Conservation (phyloP, 495 filamentous ascomycete genomes). For the Penicillium coffeae region DNA sequence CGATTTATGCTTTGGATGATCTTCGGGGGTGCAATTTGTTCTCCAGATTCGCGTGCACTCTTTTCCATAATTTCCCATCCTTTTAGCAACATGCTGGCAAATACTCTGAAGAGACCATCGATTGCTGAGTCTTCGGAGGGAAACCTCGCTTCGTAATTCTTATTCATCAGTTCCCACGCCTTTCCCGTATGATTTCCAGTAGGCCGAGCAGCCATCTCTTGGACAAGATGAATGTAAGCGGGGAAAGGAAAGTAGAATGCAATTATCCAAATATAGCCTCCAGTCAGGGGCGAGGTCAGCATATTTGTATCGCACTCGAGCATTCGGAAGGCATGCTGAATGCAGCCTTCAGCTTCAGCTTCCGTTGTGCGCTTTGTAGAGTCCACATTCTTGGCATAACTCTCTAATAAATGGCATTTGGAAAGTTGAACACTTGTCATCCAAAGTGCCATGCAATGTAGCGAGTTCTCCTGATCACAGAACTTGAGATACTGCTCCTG, state of each 20-base stretch:
- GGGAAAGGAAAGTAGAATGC: constrained; percentile 50
- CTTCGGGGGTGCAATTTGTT: constrained; percentile 26
- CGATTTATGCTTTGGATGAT: constrained; percentile 39
- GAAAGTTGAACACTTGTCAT: constrained; percentile 40
- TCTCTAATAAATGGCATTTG: constrained; percentile 43
- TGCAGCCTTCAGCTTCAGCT: constrained; percentile 31
- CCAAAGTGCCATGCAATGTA: constrained; percentile 49
- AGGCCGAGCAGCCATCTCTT: constrained; percentile 43
- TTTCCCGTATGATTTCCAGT: constrained; percentile 20
- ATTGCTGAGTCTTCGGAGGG: constrained; percentile 5
- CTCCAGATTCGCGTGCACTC: constrained; percentile 11
- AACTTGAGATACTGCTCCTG: constrained; percentile 45
- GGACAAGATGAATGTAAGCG: constrained; percentile 47
- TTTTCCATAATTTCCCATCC: constrained; percentile 41
- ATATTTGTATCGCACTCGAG: constrained; percentile 49
- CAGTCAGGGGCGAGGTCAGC: constrained; percentile 41
- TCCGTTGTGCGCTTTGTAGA: constrained; percentile 22
- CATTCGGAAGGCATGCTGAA: constrained; percentile 38
- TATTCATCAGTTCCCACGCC: constrained; percentile 48
- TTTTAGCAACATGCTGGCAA: constrained; percentile 40
- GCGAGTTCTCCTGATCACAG: constrained; percentile 33
- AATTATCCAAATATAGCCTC: constrained; percentile 43
- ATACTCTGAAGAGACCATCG: constrained; percentile 37
- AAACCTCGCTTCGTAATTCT: constrained; percentile 46
- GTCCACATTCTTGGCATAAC: constrained; percentile 31